phyloP scores from a whole-genome alignment of 129 eudicot species.

The Arctium lappa region DNA sequence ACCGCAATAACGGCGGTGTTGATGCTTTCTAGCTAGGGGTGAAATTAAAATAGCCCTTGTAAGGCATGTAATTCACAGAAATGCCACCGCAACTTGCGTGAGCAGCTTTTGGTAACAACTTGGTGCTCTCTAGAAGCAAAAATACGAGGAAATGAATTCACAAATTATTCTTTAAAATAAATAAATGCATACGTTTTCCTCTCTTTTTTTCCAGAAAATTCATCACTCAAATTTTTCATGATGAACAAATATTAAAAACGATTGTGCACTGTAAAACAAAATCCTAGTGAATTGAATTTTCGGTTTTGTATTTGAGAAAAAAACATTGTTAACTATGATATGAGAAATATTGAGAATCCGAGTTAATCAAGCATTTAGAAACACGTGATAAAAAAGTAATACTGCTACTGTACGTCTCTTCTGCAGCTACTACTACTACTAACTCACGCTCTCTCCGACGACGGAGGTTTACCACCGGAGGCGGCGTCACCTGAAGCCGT shows the following conservation, averaged over 20 bases:
- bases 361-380: slow-evolving; percentile 10
- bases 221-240: neutral
- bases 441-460: slow-evolving; percentile 64
- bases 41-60: slow-evolving; percentile 10
- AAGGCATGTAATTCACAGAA: slow-evolving; percentile 25
- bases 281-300: slow-evolving; percentile 9
- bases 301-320: neutral
- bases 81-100: slow-evolving; percentile 38
- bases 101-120: slow-evolving; percentile 25
- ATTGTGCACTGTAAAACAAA: neutral
- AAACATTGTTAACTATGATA: neutral
- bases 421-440: slow-evolving; percentile 16
- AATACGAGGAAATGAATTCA: slow-evolving; percentile 31
- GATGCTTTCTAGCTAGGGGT: slow-evolving; percentile 11
- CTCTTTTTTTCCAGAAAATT: neutral
- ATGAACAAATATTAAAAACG: neutral
- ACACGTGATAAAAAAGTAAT: slow-evolving; percentile 13
- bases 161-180: neutral
- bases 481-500: slow-evolving; percentile 37
- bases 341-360: neutral
- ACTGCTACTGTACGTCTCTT: neutral
- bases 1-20: slow-evolving; percentile 60
- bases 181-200: neutral
- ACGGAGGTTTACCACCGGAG: slow-evolving; percentile 28
- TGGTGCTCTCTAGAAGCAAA: slow-evolving; percentile 11